These are phyloP conservation scores for Kwoniella dendrophila DNA, from an alignment of 768 basidiomycete genomes.

Conservation along the genomic window DNA sequence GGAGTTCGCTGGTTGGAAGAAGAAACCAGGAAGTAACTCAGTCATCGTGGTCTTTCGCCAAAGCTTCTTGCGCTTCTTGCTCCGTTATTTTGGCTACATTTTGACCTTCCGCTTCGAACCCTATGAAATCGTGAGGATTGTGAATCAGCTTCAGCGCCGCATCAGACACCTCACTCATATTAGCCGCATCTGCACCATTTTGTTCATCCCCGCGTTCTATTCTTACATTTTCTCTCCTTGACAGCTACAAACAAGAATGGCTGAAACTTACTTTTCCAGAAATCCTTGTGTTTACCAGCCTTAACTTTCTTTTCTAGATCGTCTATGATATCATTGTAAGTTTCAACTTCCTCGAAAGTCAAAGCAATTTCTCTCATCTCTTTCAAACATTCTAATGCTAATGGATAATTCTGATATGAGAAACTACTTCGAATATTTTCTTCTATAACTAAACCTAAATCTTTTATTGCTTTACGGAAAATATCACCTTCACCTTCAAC, in stretches of 20 bases:
- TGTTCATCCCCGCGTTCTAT: too few species aligned
- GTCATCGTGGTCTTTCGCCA: conserved; percentile 38
- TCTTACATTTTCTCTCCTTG: too few species aligned
- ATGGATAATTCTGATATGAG: conserved; percentile 65
- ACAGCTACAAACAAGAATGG: not conserved
- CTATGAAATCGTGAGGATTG: too few species aligned
- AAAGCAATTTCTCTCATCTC: conserved; percentile 69
- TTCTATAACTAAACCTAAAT: conserved; percentile 69
- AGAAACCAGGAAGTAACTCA: not conserved
- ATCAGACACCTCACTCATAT: too few species aligned
- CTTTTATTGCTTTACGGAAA: conserved; percentile 74
- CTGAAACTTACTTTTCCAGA: conserved; percentile 48
- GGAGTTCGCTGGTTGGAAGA: too few species aligned
- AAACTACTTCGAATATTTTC: conserved; percentile 75
- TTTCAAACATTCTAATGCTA: conserved; percentile 74
- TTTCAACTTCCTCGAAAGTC: conserved; percentile 56
- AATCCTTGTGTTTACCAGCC: conserved; percentile 48
- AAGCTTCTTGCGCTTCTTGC: conserved; percentile 50
- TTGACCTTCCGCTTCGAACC: conserved; percentile 41
- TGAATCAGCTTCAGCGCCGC: too few species aligned
- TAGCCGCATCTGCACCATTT: too few species aligned
- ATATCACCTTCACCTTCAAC: conserved; percentile 69
- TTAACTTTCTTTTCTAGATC: conserved; percentile 41
- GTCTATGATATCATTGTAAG: conserved; percentile 48
- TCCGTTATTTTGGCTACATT: conserved; percentile 40